A percentile compares a stretch with the other conserved stretches of the same genome.
These are phyloP conservation scores for Pelargonium nanum DNA, from an alignment of 345 rosid species.

Conservation along the genomic window DNA sequence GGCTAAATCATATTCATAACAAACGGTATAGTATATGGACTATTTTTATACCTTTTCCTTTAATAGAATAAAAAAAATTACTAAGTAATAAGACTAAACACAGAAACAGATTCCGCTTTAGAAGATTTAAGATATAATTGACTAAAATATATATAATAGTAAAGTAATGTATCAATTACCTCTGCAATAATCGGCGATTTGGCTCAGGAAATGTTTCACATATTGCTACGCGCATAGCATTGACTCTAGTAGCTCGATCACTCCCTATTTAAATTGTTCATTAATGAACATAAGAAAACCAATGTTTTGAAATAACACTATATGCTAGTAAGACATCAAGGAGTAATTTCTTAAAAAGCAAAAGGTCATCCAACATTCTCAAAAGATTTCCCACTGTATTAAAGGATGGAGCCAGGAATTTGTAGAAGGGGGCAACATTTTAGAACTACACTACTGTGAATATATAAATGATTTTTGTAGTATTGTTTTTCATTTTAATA, in stretches of 20 bases:
- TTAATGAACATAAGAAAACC: constrained; percentile 11
- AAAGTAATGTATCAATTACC: constrained; percentile 32
- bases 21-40: no score
- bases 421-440: not conserved
- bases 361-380: no score
- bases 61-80: no score
- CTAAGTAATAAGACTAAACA: not conserved
- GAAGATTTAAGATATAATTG: not conserved
- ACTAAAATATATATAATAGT: not conserved
- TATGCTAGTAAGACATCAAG: not conserved
- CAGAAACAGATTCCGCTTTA: not conserved
- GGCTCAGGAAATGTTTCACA: constrained; percentile 98
- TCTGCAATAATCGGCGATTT: constrained; percentile 83
- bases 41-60: no score
- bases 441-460: not conserved
- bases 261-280: constrained; percentile 36
- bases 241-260: constrained; percentile 56
- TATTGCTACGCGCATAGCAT: constrained; percentile 79
- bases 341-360: not conserved
- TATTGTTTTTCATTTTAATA: no score
- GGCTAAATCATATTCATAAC: no score
- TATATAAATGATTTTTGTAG: not conserved
- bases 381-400: no score
- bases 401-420: no score
- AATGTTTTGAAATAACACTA: not conserved